These are phyloP conservation scores for Hypsizygus marmoreus DNA, from an alignment of 768 basidiomycete genomes.

Conservation along the genomic window DNA sequence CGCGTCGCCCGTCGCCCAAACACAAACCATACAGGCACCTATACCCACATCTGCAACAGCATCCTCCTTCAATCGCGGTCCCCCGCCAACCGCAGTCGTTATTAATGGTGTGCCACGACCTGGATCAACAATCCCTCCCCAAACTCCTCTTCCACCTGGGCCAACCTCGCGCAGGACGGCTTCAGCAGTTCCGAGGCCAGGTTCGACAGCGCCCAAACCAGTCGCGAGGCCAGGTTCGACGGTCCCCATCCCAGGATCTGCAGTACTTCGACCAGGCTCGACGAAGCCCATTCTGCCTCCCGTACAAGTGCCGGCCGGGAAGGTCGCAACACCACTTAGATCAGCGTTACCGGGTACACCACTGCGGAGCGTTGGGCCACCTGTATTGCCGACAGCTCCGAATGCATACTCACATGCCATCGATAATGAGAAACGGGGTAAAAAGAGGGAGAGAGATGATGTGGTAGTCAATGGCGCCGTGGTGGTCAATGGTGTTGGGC, in stretches of 20 bases:
- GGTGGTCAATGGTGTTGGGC: conserved; percentile 28
- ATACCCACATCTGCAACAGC: conserved; percentile 31
- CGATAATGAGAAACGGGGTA: conserved; percentile 33
- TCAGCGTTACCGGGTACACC: conserved; percentile 20
- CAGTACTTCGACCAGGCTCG: conserved; percentile 21
- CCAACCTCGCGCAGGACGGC: conserved; percentile 20
- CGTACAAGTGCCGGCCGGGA: conserved; percentile 22
- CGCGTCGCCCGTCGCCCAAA: conserved; percentile 22
- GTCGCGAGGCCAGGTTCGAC: conserved; percentile 21
- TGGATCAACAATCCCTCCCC: conserved; percentile 25
- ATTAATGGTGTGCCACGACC: conserved; percentile 35
- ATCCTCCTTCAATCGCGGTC: conserved; percentile 22
- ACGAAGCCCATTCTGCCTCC: conserved; percentile 17
- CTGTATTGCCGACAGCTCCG: conserved; percentile 34
- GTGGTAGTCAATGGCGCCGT: conserved; percentile 6
- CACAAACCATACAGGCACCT: conserved; percentile 34
- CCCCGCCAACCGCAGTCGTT: conserved; percentile 23
- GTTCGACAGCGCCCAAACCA: conserved; percentile 15
- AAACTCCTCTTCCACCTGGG: conserved; percentile 16
- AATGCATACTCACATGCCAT: conserved; percentile 11
- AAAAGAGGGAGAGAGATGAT: conserved; percentile 46
- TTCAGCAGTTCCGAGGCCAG: conserved; percentile 24
- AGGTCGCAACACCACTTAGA: conserved; percentile 19
- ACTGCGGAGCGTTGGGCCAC: conserved; percentile 22
- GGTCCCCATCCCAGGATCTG: conserved; percentile 28